Evolutionary conservation across 2,329 filamentous ascomycete species (phyloP).

Genomic region (Penicillium sp.): DNA sequence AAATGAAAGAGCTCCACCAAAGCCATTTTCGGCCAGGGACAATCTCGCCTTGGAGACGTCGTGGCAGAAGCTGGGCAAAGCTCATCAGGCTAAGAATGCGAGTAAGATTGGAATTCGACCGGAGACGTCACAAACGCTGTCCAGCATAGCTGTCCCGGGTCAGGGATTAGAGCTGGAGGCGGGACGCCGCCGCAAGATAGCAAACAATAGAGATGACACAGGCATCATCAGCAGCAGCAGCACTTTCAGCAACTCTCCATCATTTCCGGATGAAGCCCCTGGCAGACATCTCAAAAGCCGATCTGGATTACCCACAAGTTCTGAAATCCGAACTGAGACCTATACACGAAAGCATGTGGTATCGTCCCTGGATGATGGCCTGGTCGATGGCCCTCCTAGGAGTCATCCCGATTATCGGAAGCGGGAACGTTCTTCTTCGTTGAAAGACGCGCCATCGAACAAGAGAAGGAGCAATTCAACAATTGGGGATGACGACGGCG

Average conservation of each 20-base stretch:
- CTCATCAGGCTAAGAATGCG: conserved; percentile 15
- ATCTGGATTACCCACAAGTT: conserved; percentile 11
- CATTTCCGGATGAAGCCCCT: conserved; percentile 21
- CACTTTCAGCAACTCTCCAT: conserved; percentile 16
- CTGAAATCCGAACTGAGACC: conserved; percentile 11
- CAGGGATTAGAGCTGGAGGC: conserved; percentile 11
- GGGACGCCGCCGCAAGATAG: conserved; percentile 14
- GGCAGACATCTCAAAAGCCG: conserved; percentile 17
- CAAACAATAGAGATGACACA: conserved; percentile 17
- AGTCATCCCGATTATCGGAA: conserved; percentile 27
- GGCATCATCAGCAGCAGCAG: conserved; percentile 25
- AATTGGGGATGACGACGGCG: conserved; percentile 28
- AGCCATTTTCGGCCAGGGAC: conserved; percentile 79
- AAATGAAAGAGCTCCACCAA: conserved; percentile 64
- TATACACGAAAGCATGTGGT: conserved; percentile 23
- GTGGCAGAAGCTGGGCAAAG: conserved; percentile 65
- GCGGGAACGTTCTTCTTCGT: conserved; percentile 38
- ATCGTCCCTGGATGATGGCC: conserved; percentile 21
- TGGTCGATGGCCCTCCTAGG: conserved; percentile 11
- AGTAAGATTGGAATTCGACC: conserved; percentile 10
- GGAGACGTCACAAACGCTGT: conserved; percentile 11
- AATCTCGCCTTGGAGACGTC: conserved; percentile 78
- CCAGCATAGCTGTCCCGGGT: conserved; percentile 34
- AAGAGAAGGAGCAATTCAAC: conserved; percentile 35
- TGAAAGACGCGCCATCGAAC: conserved; percentile 30